A percentile compares a stretch with the other conserved stretches of the same genome.
Conservation (phyloP, 2,329 filamentous ascomycete genomes). For the Verticillium dahliae region DNA sequence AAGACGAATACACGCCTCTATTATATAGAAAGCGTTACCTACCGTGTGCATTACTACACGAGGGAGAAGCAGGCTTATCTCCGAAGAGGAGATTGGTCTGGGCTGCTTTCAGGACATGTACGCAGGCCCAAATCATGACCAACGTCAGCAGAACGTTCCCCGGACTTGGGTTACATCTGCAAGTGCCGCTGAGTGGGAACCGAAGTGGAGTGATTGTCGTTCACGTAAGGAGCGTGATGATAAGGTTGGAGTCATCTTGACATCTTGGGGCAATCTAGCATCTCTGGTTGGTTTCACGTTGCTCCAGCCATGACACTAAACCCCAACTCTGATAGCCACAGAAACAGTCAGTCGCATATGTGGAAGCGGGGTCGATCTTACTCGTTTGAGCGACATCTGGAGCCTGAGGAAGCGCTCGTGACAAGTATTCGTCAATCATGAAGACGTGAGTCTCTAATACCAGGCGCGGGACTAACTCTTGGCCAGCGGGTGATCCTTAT, state of each 20-base stretch:
- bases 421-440: background rate
- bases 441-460: too few relatives aligned
- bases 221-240: background rate
- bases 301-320: background rate
- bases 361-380: background rate
- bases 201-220: background rate
- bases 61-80: background rate
- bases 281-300: background rate
- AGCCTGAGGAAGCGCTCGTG: background rate
- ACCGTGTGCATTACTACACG: background rate
- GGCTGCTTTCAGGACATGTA: background rate
- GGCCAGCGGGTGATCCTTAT: too few relatives aligned
- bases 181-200: background rate
- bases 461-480: too few relatives aligned
- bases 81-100: background rate
- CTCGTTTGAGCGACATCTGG: background rate
- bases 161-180: background rate
- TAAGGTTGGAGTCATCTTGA: conserved; percentile 8
- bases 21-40: background rate
- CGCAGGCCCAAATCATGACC: background rate
- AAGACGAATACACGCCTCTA: background rate
- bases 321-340: background rate
- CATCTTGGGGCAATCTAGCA: conserved; percentile 1
- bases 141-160: background rate
- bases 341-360: background rate